Evolutionary conservation across 164 flowering plant genomes (phyloP).

Genomic region (Liquidambar formosana): DNA sequence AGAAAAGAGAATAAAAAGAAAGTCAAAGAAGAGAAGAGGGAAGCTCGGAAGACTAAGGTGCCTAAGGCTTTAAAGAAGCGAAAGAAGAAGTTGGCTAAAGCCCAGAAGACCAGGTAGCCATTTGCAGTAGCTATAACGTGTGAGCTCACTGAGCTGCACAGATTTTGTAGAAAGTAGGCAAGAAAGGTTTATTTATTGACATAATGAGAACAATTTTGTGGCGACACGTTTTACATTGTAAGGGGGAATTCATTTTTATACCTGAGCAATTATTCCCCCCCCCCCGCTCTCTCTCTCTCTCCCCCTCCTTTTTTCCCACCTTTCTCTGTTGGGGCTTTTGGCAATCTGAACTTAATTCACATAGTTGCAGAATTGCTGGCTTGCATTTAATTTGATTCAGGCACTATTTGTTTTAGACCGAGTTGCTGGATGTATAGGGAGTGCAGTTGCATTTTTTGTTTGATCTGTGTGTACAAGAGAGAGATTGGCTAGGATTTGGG

Average conservation of each 20-base stretch:
- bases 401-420: not conserved
- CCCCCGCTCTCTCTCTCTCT: no score
- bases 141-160: no score
- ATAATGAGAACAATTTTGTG: not conserved
- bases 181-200: slow-evolving; percentile 10
- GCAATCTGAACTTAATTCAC: no score
- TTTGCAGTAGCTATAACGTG: not conserved
- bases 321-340: no score
- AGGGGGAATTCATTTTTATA: not conserved
- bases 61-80: slow-evolving; percentile 92
- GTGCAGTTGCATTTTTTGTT: not conserved
- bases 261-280: not conserved
- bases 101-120: slow-evolving; percentile 58
- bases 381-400: not conserved
- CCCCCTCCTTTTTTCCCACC: no score
- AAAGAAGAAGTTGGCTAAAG: slow-evolving; percentile 82
- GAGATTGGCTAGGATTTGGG: not conserved
- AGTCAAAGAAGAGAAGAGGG: slow-evolving; percentile 97
- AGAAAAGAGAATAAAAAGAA: slow-evolving; percentile 95
- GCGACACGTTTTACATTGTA: not conserved
- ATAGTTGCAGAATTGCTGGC: not conserved
- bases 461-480: not conserved
- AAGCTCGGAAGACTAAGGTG: slow-evolving; percentile 76
- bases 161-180: not conserved
- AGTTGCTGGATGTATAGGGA: not conserved